Evolutionary conservation across 208 protist genomes (phyloP).

Genomic region (Porcisia hertigi): DNA sequence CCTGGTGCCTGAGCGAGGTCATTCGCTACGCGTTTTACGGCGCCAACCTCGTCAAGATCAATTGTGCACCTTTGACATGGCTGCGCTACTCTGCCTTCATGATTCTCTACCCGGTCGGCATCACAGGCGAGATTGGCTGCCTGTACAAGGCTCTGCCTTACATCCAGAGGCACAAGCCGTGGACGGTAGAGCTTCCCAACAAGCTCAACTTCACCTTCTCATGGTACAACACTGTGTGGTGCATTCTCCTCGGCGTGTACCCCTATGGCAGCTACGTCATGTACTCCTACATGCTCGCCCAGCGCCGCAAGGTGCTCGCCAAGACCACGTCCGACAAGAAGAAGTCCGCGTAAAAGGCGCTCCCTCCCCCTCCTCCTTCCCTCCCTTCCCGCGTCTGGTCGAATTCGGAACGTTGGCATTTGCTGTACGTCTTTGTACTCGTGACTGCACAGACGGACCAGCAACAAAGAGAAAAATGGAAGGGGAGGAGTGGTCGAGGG

Average conservation of each 20-base stretch:
- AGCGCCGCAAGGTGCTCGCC: constrained; percentile 74
- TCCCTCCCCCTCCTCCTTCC: background rate
- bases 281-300: constrained; percentile 90
- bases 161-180: constrained; percentile 63
- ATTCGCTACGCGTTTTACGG: constrained; percentile 91
- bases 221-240: constrained; percentile 72
- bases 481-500: no score
- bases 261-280: constrained; percentile 83
- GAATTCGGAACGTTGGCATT: background rate
- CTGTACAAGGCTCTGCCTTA: constrained; percentile 77
- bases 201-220: constrained; percentile 81
- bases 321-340: constrained; percentile 20
- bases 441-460: no score
- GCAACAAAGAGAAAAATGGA: no score
- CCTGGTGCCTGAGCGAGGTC: constrained; percentile 86
- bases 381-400: background rate
- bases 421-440: no score
- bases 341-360: constrained; percentile 22
- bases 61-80: constrained; percentile 66
- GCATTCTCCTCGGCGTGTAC: constrained; percentile 76
- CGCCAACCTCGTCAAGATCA: constrained; percentile 50
- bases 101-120: constrained; percentile 90
- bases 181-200: constrained; percentile 78
- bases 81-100: constrained; percentile 91
- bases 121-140: constrained; percentile 85